Evolutionary conservation across 164 flowering plant genomes (phyloP), one percentile per base, ranked within the genome.

Genomic region (Chloranthus sessilifolius): DNA sequence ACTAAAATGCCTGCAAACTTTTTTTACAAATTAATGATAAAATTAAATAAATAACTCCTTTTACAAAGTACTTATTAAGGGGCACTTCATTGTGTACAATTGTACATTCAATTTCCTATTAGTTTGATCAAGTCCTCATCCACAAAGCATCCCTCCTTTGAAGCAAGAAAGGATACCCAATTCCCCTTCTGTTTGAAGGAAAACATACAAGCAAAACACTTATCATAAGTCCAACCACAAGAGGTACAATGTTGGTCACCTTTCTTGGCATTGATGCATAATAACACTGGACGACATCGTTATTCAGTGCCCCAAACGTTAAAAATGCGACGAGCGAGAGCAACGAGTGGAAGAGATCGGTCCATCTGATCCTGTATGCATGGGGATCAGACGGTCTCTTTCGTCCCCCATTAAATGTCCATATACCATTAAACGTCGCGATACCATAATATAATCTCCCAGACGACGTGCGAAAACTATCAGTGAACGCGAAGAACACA

Each of bases 111-210:
- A n/a, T n/a, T n/a, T n/a, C n/a, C n/a, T n/a, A n/a, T n/a, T n/a
- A n/a, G n/a, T n/a, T n/a, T n/a, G n/a, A 31, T 34, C 23, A 40
- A 29, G 22, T 50, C 71, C 76, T 58, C 12, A 9, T 38, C 42
- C 59, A 62, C 17, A 63, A 45, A 45, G 64, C 53, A 45, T 71
- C 77, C 45, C 50, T 72, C 53, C 61, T 73, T n/a, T n/a, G n/a
- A 39, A 74, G 66, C 78, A 78, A 52, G 66, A 79, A 79, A 37
- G 82, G 84, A 36, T 77, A 74, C 17, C 88, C 84, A 56, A 82
- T 77, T 9, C 88, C 88, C 45, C 68, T 68, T 50, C 82, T 74
- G 60, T 41, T 60, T 0, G 82, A 65, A 63, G 88, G 84, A 60
- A 79, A 78, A 55, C 68, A 38, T 19, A 81, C 77, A 66, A 73